A percentile compares a stretch with the other conserved stretches of the same genome.
Conservation (phyloP, 495 filamentous ascomycete species). For the Pyrenopolyporus hunteri region DNA sequence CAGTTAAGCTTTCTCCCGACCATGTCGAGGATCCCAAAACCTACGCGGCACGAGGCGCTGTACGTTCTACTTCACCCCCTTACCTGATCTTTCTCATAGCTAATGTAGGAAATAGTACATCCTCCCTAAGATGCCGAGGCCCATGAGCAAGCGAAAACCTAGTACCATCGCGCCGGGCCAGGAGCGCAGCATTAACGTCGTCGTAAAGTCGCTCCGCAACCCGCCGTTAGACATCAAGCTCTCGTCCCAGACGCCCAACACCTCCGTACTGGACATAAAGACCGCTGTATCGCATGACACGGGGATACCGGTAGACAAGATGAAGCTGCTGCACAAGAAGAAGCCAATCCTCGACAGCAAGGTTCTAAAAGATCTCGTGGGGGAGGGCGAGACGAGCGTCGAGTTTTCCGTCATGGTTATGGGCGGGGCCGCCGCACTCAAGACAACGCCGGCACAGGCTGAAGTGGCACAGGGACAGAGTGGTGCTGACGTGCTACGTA, state of each 20-base stretch:
- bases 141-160: constrained; percentile 54
- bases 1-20: constrained; percentile 77
- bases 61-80: constrained; percentile 54
- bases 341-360: constrained; percentile 80
- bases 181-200: constrained; percentile 60
- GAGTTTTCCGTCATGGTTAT: constrained; percentile 90
- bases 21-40: constrained; percentile 83
- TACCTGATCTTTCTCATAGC: background rate
- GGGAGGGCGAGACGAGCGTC: constrained; percentile 55
- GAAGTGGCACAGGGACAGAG: constrained; percentile 59
- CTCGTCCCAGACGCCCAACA: constrained; percentile 62
- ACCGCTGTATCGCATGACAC: constrained; percentile 58
- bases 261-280: constrained; percentile 77
- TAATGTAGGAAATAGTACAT: constrained; percentile 47
- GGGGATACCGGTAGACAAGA: constrained; percentile 65
- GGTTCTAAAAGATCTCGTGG: constrained; percentile 62
- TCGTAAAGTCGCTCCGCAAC: constrained; percentile 77
- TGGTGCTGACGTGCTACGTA: constrained; percentile 64
- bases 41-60: constrained; percentile 71
- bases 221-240: constrained; percentile 67
- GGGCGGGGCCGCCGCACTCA: constrained; percentile 60
- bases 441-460: constrained; percentile 44
- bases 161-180: constrained; percentile 48
- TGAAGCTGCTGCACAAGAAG: constrained; percentile 81
- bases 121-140: constrained; percentile 55